A percentile compares a stretch with the other conserved stretches of the same genome.
phyloP scores from a whole-genome alignment of 2,329 filamentous ascomycete genomes.

The Aspergillus sp. region DNA sequence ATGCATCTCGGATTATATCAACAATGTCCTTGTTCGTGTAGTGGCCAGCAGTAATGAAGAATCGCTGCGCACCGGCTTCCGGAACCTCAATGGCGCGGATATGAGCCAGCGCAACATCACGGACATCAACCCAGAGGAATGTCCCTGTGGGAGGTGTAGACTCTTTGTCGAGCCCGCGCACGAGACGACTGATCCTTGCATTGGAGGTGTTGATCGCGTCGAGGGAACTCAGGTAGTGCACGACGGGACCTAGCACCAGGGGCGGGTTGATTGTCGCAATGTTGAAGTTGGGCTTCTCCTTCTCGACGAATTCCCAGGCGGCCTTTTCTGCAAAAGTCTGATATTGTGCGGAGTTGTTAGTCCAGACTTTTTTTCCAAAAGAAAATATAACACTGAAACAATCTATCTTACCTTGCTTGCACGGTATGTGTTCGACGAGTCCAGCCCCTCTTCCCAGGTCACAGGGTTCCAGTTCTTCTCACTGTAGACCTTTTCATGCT shows the following conservation, averaged over 20 bases:
- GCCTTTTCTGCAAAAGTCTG: conserved; percentile 63
- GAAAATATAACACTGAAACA: not conserved
- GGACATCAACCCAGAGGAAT: conserved; percentile 58
- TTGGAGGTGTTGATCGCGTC: conserved; percentile 73
- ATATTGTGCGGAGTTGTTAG: not conserved
- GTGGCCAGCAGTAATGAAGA: conserved; percentile 45
- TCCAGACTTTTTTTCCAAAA: not conserved
- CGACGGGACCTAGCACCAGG: conserved; percentile 63
- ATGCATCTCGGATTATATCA: conserved; percentile 42
- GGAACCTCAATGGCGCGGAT: conserved; percentile 47
- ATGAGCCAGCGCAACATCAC: conserved; percentile 50
- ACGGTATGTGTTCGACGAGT: conserved; percentile 41
- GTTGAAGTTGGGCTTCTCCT: conserved; percentile 59
- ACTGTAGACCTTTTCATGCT: conserved; percentile 36
- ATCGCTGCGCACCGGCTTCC: conserved; percentile 47
- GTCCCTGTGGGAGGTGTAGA: conserved; percentile 59
- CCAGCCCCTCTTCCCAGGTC: conserved; percentile 41
- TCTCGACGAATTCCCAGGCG: conserved; percentile 63
- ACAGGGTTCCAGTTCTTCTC: conserved; percentile 47
- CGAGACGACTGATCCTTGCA: conserved; percentile 62
- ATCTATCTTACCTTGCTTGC: conserved; percentile 53
- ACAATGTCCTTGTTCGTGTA: conserved; percentile 45
- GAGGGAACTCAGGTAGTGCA: conserved; percentile 63
- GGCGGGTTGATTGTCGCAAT: conserved; percentile 64
- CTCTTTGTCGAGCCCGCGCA: conserved; percentile 62